A percentile compares a stretch with the other conserved stretches of the same genome.
Conservation (phyloP, 1,139 yeast species). For the Zygoascus sp. region DNA sequence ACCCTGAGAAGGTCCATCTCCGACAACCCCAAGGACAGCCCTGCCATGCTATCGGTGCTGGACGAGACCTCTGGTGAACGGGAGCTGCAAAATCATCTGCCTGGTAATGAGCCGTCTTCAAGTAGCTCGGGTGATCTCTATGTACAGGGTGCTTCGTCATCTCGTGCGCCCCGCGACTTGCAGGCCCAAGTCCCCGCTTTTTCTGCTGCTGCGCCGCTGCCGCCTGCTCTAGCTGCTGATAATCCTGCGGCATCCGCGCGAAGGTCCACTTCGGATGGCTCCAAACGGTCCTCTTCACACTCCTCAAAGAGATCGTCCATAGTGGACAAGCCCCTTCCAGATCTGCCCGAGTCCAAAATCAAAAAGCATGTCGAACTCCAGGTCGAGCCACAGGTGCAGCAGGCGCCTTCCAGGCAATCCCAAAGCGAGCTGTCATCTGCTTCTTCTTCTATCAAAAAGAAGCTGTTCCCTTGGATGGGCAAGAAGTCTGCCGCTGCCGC, state of each 20-base stretch:
- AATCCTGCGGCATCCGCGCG: no score
- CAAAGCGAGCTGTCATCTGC: no score
- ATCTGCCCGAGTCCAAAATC: background rate
- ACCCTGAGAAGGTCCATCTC: constrained; percentile 7
- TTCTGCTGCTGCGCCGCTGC: background rate
- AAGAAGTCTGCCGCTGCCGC: background rate
- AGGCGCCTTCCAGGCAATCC: no score
- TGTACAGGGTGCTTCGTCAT: no score
- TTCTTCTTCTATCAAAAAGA: background rate
- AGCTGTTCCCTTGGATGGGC: constrained; percentile 5
- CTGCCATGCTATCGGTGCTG: background rate
- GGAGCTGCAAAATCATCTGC: background rate
- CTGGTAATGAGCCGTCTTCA: background rate
- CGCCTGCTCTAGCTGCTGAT: background rate
- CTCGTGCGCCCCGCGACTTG: no score
- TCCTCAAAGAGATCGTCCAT: background rate
- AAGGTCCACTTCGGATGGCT: background rate
- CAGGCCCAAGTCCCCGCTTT: no score
- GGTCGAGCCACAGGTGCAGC: background rate
- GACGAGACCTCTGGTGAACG: no score
- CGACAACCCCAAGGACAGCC: constrained; percentile 1
- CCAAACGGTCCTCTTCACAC: background rate
- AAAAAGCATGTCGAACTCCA: constrained; percentile 1
- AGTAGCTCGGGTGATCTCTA: background rate
- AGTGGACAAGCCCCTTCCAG: background rate